Percentiles rank a stretch among this genome's conserved stretches.
Evolutionary conservation across 192 early-diverging fungal species (phyloP).

Genomic region (Funneliformis mosseae): DNA sequence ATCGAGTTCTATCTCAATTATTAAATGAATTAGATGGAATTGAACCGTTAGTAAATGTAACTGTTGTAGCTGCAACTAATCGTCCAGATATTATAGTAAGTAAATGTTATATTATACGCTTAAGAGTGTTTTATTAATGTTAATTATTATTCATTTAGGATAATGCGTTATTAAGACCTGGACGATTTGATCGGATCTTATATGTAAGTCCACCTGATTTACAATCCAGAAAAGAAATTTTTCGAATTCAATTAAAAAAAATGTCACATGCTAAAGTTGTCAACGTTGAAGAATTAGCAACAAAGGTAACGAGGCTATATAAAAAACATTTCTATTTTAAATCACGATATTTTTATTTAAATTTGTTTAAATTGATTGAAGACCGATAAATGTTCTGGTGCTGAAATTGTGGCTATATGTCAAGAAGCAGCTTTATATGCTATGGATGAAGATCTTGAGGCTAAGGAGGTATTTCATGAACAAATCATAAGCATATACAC

Average conservation of each 20-base stretch:
- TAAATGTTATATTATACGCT: no score
- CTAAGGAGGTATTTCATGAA: conserved; percentile 37
- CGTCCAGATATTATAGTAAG: conserved; percentile 91
- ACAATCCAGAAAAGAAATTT: conserved; percentile 75
- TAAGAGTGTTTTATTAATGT: neutral
- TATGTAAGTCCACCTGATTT: conserved; percentile 92
- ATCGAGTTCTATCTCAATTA: conserved; percentile 94
- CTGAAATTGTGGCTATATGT: conserved; percentile 89
- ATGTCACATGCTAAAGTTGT: conserved; percentile 77
- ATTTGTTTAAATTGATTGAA: conserved; percentile 32
- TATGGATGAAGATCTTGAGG: conserved; percentile 79
- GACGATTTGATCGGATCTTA: conserved; percentile 91
- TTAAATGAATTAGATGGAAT: conserved; percentile 95
- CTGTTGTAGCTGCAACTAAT: conserved; percentile 96
- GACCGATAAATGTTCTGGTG: conserved; percentile 93
- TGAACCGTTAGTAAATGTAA: conserved; percentile 93
- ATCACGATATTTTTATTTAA: no score
- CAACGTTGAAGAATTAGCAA: conserved; percentile 64
- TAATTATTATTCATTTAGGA: conserved; percentile 55
- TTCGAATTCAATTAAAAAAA: conserved; percentile 70
- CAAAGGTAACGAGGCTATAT: conserved; percentile 42
- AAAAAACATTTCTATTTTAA: neutral
- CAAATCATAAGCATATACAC: no score
- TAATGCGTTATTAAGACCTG: conserved; percentile 87
- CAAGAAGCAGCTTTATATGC: conserved; percentile 93